Conservation (phyloP, 2,329 filamentous ascomycete species). For the Drechmeria coniospora region DNA sequence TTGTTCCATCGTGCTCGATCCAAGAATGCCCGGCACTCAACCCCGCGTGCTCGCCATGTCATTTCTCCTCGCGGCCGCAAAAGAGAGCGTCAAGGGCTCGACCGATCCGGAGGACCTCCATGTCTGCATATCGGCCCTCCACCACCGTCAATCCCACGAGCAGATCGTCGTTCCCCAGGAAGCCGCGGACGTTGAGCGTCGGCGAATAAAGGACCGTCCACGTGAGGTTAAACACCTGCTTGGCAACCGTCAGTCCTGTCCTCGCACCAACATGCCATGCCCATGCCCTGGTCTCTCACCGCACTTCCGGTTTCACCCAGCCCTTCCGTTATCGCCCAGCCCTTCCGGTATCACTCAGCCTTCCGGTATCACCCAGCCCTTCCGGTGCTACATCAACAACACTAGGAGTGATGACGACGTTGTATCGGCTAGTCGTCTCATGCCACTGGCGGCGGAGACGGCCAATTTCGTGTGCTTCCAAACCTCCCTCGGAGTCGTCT, state of each 20-base stretch:
- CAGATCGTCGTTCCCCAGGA: constrained; percentile 34
- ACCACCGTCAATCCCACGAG: constrained; percentile 44
- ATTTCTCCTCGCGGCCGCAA: too few relatives aligned
- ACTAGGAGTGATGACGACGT: constrained; percentile 41
- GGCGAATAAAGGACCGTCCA: constrained; percentile 38
- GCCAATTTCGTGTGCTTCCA: constrained; percentile 40
- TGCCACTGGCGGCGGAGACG: constrained; percentile 39
- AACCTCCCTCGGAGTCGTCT: constrained; percentile 24
- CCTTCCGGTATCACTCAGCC: constrained; percentile 35
- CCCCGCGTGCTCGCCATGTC: too few relatives aligned
- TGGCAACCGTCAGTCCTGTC: constrained; percentile 20
- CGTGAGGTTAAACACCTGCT: constrained; percentile 6
- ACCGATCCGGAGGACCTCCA: constrained; percentile 27
- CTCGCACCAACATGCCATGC: too few relatives aligned
- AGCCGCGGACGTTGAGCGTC: constrained; percentile 49
- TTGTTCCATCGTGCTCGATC: too few relatives aligned
- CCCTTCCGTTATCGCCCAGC: constrained; percentile 21
- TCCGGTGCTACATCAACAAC: constrained; percentile 42
- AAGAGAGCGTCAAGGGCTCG: too few relatives aligned
- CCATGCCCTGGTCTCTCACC: constrained; percentile 14
- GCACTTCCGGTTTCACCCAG: too few relatives aligned
- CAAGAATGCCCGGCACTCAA: too few relatives aligned
- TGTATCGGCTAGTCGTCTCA: constrained; percentile 32
- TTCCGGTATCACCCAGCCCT: constrained; percentile 36
- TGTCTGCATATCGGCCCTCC: constrained; percentile 29